Evolutionary conservation across 305 asterid species (phyloP).

Genomic region (Fraxinus velutina): DNA sequence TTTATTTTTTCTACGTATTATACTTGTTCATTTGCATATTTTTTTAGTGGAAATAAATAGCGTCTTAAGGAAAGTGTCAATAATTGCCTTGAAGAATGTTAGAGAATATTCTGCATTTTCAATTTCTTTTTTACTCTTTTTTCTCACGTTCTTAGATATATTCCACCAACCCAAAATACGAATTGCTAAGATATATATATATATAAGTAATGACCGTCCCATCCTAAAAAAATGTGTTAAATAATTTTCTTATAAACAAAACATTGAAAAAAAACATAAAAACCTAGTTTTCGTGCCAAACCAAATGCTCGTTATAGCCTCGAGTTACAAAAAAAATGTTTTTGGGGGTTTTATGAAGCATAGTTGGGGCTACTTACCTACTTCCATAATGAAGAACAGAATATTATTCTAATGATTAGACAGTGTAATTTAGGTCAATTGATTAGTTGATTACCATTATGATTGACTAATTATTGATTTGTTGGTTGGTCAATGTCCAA

Average conservation of each 20-base stretch:
- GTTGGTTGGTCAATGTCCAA: constrained; percentile 28
- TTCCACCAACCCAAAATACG: not conserved
- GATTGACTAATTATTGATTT: constrained; percentile 15
- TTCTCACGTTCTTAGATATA: not conserved
- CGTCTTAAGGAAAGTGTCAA: not conserved
- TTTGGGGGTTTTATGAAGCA: not conserved
- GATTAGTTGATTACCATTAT: not conserved
- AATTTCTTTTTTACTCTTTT: too few species aligned
- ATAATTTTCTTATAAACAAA: constrained; percentile 22
- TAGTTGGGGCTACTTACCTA: not conserved
- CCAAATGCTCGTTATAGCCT: not conserved
- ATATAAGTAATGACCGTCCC: not conserved
- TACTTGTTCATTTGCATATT: not conserved
- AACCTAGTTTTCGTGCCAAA: not conserved
- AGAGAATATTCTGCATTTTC: not conserved
- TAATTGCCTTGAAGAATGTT: not conserved
- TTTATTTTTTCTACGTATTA: too few species aligned
- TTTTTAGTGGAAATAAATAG: not conserved
- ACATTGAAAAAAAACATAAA: not conserved
- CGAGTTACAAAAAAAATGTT: not conserved
- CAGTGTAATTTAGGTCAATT: not conserved
- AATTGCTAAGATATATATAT: too few species aligned
- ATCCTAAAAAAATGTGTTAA: too few species aligned
- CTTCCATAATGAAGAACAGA: not conserved
- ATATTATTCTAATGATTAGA: not conserved